Evolutionary conservation across 1,139 yeast species (phyloP), one percentile per base, ranked within the genome.

Genomic region (Geotrichum histeridarum): DNA sequence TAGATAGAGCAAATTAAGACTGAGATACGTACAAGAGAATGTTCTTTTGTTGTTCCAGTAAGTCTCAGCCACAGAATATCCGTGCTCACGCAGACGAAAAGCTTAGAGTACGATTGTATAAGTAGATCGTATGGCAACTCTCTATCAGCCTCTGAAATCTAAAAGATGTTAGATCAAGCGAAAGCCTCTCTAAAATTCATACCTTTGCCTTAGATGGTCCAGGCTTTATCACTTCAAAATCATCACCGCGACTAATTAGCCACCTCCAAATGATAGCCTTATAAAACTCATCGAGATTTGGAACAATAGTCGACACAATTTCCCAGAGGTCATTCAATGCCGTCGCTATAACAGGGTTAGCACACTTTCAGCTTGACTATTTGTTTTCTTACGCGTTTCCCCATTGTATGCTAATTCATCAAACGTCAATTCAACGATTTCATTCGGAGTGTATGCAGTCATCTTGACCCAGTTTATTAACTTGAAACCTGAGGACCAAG

Each of bases 231-330:
- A 52, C 43, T 36, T 47, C 45, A 9, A 52, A 47, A 15, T 47
- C 51, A 9, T 42, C 49, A 12, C 38, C 30, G 42, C 38, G 36
- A 7, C 33, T 31, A 9, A 47, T 27, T 5, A 52, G 17, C 54
- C 54, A 52, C 31, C 41, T 42, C 54, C 54, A 52, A 17, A 52
- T 9, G 4, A 47, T n/a, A 8, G 30, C 7, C 30, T 42, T 42
- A 31, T 36, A 42, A 41, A 52, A 52, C 12, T 30, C 33, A 31
- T 48, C 48, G 1, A 32, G 15, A n/a, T 22, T 22, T 15, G 33
- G 42, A 8, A 42, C 44, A 22, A 27, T 8, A 9, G n/a, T 11
- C 14, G 15, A 35, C 8, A 52, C 54, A 14, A 52, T 12, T 9
- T 31, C 33, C 54, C 54, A 52, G 5, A 52, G 42, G 1, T 42